Evolutionary conservation across 2,329 filamentous ascomycete species (phyloP).

Genomic region (Sarocladiaceae sp.): DNA sequence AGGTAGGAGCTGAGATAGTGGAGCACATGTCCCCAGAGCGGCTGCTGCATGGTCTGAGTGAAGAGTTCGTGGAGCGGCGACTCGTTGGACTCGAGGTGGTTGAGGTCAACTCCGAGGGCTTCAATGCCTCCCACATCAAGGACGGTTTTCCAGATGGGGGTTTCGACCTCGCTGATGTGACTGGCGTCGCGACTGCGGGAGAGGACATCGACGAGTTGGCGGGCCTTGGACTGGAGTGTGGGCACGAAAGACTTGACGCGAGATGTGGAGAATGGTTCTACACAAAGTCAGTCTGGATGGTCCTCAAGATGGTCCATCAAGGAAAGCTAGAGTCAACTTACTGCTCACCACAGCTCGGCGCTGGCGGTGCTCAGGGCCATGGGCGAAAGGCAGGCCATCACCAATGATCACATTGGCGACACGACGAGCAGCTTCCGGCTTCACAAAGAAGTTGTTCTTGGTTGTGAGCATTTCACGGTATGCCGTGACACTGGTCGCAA

Average conservation of each 20-base stretch:
- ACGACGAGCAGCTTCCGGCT: conserved; percentile 20
- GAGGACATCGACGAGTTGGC: conserved; percentile 22
- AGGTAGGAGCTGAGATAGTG: conserved; percentile 29
- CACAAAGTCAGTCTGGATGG: not conserved
- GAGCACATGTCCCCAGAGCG: conserved; percentile 19
- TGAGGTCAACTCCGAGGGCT: conserved; percentile 28
- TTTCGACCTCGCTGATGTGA: conserved; percentile 17
- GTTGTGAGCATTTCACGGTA: conserved; percentile 20
- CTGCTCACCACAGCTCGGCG: conserved; percentile 29
- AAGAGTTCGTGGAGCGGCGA: conserved; percentile 21
- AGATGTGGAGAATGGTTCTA: conserved; percentile 26
- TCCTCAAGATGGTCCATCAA: not conserved
- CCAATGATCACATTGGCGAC: conserved; percentile 22
- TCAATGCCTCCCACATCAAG: conserved; percentile 31
- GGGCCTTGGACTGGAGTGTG: conserved; percentile 28
- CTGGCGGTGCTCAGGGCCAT: conserved; percentile 29
- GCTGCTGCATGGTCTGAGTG: conserved; percentile 21
- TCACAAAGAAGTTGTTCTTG: conserved; percentile 21
- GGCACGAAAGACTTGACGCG: conserved; percentile 25
- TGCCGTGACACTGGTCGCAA: conserved; percentile 15
- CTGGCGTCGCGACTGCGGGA: not conserved
- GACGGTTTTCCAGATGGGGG: conserved; percentile 25
- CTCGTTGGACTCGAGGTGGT: conserved; percentile 23
- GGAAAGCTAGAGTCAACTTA: conserved; percentile 10
- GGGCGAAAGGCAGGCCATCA: conserved; percentile 29